Base-by-base conservation (phyloP, 345 rosid genomes). In the Eucalyptus lansdowneana region DNA sequence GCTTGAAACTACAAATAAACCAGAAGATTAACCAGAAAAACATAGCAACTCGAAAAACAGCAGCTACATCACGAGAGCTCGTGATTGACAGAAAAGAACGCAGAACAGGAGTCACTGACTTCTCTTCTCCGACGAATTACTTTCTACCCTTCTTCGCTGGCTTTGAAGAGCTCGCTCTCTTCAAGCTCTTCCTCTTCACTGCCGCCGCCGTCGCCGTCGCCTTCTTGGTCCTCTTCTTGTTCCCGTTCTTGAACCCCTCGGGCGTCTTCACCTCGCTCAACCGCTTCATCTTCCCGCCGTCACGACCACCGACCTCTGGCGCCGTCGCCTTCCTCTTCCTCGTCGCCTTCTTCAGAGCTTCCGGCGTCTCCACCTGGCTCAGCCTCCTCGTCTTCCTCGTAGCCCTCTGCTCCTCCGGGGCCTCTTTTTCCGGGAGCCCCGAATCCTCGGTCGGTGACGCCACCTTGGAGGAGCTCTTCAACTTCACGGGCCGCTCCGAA, bases 321-420 rank as follows among this genome's bases (percentile, higher is more conserved):
- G 60, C 40, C 50, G 56, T 90, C 85, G 4, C 91, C 88, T 12
- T 87, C 47, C 69, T 89, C 56, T 89, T 86, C 83, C 89, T 86
- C 27, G 60, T 86, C 16, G 47, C 47, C 80, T 85, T 92, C 90
- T 91, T 91, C 8, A 92, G 49, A 56, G 86, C 90, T 72, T 93
- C 93, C 11, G 94, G 93, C 14, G 93, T 93, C 86, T 92, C 90
- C 19, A 93, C 90, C 89, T 88, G 93, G 89, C 93, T 91, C 50
- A 93, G 89, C 89, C 92, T 92, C 91, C 90, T 92, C n/a, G 88
- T 91, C 92, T 89, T 91, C 47, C 85, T 76, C 85, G 29, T 13
- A 4, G 47, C 29, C 85, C 85, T 76, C 85, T 76, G 47, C 47
- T 76, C 85, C 47, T 76, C 44, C 47, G 15, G 47, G 29, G 29